A percentile compares a stretch with the other conserved stretches of the same genome.
phyloP scores from a whole-genome alignment of 208 protist genomes.

The Leishmania braziliensis region DNA sequence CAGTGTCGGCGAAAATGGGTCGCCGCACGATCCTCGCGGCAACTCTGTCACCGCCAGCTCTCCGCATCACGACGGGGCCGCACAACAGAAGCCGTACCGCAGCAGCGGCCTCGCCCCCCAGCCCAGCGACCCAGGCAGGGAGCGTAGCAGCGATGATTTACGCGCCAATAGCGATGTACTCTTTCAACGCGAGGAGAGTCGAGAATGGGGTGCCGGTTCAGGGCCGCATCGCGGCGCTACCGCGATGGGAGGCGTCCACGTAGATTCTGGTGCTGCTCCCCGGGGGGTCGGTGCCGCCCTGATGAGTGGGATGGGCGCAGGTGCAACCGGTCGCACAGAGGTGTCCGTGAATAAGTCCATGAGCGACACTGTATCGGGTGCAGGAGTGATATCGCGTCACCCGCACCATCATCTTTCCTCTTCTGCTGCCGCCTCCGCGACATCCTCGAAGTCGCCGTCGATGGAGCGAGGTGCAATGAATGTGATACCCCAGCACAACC shows the following conservation, averaged over 20 bases:
- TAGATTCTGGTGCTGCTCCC: constrained; percentile 3
- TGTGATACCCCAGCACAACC: constrained; percentile 19
- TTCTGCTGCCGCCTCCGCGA: constrained; percentile 1
- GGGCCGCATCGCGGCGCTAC: constrained; percentile 3
- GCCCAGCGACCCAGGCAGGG: constrained; percentile 5
- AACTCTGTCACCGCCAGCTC: constrained; percentile 1
- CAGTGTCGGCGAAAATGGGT: not conserved
- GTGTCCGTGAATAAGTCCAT: not conserved
- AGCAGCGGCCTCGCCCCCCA: constrained; percentile 15
- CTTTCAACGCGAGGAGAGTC: constrained; percentile 26
- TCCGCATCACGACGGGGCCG: constrained; percentile 13
- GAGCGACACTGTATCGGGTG: constrained; percentile 3
- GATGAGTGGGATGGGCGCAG: constrained; percentile 8
- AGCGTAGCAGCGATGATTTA: constrained; percentile 28
- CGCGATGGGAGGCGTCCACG: not conserved
- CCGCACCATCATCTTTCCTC: constrained; percentile 17
- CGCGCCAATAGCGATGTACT: constrained; percentile 16
- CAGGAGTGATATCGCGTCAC: constrained; percentile 18
- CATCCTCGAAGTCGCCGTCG: not conserved
- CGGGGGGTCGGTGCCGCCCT: not conserved
- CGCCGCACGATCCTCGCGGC: constrained; percentile 22
- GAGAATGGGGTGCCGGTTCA: constrained; percentile 18
- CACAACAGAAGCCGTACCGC: constrained; percentile 26
- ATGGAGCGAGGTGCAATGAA: constrained; percentile 15
- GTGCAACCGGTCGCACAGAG: constrained; percentile 1